Percentiles rank a stretch among this genome's conserved stretches.
Evolutionary conservation across 202 grass and related monocot species (phyloP).

Genomic region (Carex arenaria): DNA sequence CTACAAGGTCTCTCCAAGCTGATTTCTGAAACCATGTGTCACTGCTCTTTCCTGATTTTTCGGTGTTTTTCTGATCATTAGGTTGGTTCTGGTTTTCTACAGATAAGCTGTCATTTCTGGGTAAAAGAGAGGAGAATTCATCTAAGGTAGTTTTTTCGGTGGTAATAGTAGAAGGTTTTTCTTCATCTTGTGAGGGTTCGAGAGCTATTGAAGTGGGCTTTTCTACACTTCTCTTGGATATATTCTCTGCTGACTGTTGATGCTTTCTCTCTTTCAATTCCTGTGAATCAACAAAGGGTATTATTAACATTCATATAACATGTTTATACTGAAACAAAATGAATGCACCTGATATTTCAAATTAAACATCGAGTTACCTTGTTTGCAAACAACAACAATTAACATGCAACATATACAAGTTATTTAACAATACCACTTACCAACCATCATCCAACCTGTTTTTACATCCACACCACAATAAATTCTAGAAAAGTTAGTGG

Average conservation of each 20-base stretch:
- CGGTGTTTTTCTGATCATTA: neutral
- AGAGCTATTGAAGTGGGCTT: constrained; percentile 24
- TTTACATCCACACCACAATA: constrained; percentile 1
- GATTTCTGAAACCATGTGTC: constrained; percentile 86
- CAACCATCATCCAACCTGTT: neutral
- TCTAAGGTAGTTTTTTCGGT: constrained; percentile 18
- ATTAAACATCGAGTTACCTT: neutral
- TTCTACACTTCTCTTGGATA: constrained; percentile 31
- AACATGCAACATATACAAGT: constrained; percentile 4
- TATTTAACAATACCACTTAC: neutral
- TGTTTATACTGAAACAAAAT: neutral
- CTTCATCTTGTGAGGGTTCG: constrained; percentile 31
- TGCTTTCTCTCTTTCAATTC: constrained; percentile 23
- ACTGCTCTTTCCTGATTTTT: constrained; percentile 26
- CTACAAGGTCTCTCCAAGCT: constrained; percentile 78
- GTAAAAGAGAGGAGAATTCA: constrained; percentile 36
- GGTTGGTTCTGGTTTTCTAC: neutral
- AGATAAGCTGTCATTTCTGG: constrained; percentile 25
- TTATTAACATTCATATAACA: neutral
- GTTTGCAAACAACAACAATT: neutral
- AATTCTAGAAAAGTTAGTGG: neutral
- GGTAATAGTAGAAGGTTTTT: constrained; percentile 22
- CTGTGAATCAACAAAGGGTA: constrained; percentile 28
- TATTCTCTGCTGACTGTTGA: constrained; percentile 24
- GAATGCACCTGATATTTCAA: neutral